phyloP scores from a whole-genome alignment of 2,329 filamentous ascomycete genomes.

The Fusarium xyrophilum region DNA sequence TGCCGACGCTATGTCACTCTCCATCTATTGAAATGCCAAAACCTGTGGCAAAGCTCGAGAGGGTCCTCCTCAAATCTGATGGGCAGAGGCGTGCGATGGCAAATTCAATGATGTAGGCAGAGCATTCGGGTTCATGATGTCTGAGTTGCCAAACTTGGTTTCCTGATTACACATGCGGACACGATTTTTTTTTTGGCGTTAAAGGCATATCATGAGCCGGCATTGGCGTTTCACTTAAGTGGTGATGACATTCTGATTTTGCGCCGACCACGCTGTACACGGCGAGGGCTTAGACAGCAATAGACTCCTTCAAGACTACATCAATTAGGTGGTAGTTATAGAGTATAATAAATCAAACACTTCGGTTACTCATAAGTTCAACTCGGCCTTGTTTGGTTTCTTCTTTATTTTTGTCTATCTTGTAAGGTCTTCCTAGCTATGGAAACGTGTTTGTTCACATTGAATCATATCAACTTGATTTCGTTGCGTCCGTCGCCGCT shows the following conservation, averaged over 20 bases:
- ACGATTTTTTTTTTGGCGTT: constrained; percentile 6
- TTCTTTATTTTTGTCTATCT: constrained; percentile 40
- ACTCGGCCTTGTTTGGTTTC: constrained; percentile 16
- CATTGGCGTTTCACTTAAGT: constrained; percentile 18
- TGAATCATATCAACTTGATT: constrained; percentile 31
- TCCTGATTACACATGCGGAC: background rate
- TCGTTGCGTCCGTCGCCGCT: constrained; percentile 4
- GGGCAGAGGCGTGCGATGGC: constrained; percentile 3
- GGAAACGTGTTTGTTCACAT: constrained; percentile 31
- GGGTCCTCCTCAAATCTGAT: background rate
- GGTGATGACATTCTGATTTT: constrained; percentile 3
- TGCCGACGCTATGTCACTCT: background rate
- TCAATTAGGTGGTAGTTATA: constrained; percentile 1
- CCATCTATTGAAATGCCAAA: background rate
- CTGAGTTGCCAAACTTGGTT: background rate
- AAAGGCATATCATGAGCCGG: background rate
- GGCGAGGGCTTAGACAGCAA: constrained; percentile 12
- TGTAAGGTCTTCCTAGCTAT: constrained; percentile 33
- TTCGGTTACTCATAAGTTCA: background rate
- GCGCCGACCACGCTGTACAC: background rate
- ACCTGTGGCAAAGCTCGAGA: background rate
- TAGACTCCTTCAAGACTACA: constrained; percentile 1
- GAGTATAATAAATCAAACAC: background rate
- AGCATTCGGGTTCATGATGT: background rate
- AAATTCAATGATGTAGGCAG: background rate